These are phyloP conservation scores for Nannochloropsis granulata DNA, from an alignment of 108 stramenopile genomes.

Conservation along the genomic window DNA sequence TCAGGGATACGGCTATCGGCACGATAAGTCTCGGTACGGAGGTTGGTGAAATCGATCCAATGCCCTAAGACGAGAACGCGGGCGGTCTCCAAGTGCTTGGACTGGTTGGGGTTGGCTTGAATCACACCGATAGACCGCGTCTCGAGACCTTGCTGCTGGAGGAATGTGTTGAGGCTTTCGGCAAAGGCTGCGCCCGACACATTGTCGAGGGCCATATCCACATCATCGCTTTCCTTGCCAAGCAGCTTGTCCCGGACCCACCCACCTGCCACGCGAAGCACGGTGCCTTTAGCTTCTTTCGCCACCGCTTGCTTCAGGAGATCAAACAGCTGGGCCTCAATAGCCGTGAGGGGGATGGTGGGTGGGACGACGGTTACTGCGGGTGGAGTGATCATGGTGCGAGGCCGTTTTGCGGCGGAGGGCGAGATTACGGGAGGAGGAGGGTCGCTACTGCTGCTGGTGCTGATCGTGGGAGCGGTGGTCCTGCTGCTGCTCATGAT, in stretches of 20 bases:
- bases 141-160: slow-evolving; percentile 27
- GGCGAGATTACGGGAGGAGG: no score
- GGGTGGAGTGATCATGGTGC: no score
- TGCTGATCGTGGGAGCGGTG: no score
- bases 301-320: neutral
- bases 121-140: slow-evolving; percentile 55
- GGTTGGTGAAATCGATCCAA: slow-evolving; percentile 79
- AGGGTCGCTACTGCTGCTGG: no score
- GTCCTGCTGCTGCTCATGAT: no score
- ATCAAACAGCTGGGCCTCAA: neutral
- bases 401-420: no score
- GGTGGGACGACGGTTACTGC: neutral
- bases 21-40: slow-evolving; percentile 66
- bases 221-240: slow-evolving; percentile 61
- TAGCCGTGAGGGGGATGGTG: neutral
- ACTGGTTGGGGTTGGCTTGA: slow-evolving; percentile 89
- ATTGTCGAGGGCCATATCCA: slow-evolving; percentile 83
- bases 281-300: slow-evolving; percentile 3
- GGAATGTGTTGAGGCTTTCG: slow-evolving; percentile 53
- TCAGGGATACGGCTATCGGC: slow-evolving; percentile 72
- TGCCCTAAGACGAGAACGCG: slow-evolving; percentile 63
- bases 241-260: slow-evolving; percentile 50
- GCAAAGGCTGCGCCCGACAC: slow-evolving; percentile 84
- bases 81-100: slow-evolving; percentile 97
- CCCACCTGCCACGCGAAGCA: slow-evolving; percentile 35